A percentile compares a stretch with the other conserved stretches of the same genome.
phyloP scores from a whole-genome alignment of 1,139 yeast genomes.

The Pichia sp. region DNA sequence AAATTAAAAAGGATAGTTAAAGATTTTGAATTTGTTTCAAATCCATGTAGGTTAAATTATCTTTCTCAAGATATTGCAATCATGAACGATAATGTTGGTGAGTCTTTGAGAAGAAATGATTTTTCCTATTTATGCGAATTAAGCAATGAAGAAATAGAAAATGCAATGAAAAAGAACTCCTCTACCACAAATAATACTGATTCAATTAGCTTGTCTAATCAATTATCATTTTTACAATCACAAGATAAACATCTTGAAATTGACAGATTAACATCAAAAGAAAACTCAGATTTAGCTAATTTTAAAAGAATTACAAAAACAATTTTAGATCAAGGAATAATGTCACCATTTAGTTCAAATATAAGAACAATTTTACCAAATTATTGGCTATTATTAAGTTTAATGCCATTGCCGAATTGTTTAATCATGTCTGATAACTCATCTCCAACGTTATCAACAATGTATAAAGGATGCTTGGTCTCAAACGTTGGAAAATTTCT shows the following conservation, averaged over 20 bases:
- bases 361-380: constrained; percentile 64
- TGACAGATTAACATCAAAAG: constrained; percentile 20
- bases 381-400: constrained; percentile 58
- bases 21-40: constrained; percentile 57
- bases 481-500: constrained; percentile 61
- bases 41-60: constrained; percentile 74
- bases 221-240: not conserved
- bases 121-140: constrained; percentile 40
- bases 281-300: constrained; percentile 43
- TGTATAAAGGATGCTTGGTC: constrained; percentile 78
- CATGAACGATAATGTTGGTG: constrained; percentile 65
- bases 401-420: constrained; percentile 76
- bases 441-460: constrained; percentile 64
- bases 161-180: constrained; percentile 18
- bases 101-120: constrained; percentile 64
- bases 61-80: constrained; percentile 78
- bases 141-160: constrained; percentile 24
- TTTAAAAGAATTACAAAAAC: constrained; percentile 76
- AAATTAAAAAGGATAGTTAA: constrained; percentile 60
- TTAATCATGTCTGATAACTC: constrained; percentile 61
- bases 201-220: not conserved
- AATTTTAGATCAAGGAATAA: constrained; percentile 75
- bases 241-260: constrained; percentile 17
- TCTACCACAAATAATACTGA: not conserved
- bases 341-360: constrained; percentile 67